phyloP scores from a whole-genome alignment of 2,329 filamentous ascomycete species.

The Colletotrichum orchidophilum region DNA sequence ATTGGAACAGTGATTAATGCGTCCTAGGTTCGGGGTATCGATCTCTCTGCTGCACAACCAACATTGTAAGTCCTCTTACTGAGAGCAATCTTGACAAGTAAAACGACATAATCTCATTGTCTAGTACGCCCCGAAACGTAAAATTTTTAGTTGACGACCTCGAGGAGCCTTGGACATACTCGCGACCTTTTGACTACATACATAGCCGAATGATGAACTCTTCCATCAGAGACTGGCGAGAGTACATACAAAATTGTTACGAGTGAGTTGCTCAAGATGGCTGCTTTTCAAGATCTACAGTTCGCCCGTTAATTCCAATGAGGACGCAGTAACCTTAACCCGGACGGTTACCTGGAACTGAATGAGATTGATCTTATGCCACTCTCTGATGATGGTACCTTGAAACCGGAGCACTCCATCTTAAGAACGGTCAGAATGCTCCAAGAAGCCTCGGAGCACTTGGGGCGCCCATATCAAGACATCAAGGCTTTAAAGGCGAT shows the following conservation, averaged over 20 bases:
- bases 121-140: constrained; percentile 52
- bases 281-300: not conserved
- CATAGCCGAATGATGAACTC: constrained; percentile 13
- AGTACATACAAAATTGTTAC: constrained; percentile 41
- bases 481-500: not conserved
- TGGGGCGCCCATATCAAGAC: not conserved
- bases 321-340: constrained; percentile 41
- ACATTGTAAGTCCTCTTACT: constrained; percentile 37
- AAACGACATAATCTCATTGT: not conserved
- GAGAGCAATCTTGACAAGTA: no score
- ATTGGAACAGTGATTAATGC: not conserved
- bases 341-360: constrained; percentile 55
- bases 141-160: constrained; percentile 52
- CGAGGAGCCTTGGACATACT: constrained; percentile 44
- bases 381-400: constrained; percentile 52
- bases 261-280: not conserved
- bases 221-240: constrained; percentile 25
- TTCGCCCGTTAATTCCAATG: not conserved
- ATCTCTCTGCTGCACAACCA: constrained; percentile 53
- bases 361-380: constrained; percentile 51
- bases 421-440: constrained; percentile 43
- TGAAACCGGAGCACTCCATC: constrained; percentile 40
- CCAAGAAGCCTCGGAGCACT: not conserved
- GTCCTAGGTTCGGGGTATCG: constrained; percentile 46
- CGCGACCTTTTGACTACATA: constrained; percentile 26